Evolutionary conservation across 2,329 filamentous ascomycete species (phyloP), one percentile per base, ranked within the genome.

Genomic region (Aspergillus fructus): DNA sequence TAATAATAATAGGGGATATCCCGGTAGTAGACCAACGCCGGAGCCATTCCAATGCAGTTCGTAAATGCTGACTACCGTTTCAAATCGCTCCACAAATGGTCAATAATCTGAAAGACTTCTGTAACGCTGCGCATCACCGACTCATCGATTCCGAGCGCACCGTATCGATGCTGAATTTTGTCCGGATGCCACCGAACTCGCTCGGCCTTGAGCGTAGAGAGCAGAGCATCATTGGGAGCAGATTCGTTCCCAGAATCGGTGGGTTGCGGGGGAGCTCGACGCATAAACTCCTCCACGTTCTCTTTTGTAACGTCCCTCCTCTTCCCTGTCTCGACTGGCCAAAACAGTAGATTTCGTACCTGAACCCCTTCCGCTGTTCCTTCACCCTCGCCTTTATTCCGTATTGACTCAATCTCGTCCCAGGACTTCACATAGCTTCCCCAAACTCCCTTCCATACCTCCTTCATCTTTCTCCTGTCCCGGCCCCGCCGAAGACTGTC

Each of bases 131-230:
- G 86, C 82, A 96, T 87, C 3, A 90, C 85, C 3, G 82, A 82
- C 23, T 85, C 81, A 48, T 93, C 88, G 49, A 96, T 85, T 13
- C 81, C 79, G 58, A 85, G 78, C 0, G 84, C 85, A 3, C 91
- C 90, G 59, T 96, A 87, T 53, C 87, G 85, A 76, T 97, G 94
- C 78, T 97, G 91, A 55, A 97, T 89, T 80, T 97, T 99, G 76
- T 99, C 94, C 4, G 94, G 94, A 78, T 99, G 94, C 94, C 94
- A 99, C 15, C 92, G 83, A 17, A 97, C 87, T 51, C 94, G 85
- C 78, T 99, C 94, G 5, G 85, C 79, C 74, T 96, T 96, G 52
- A 97, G 79, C 5, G 83, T 71, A 45, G 81, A 78, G 13, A 75
- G 53, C 19, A 84, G 55, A 56, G 27, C 4, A 5, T 46, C 50